phyloP scores from a whole-genome alignment of 23 red algal genomes.

The Gracilaria gracilis region DNA sequence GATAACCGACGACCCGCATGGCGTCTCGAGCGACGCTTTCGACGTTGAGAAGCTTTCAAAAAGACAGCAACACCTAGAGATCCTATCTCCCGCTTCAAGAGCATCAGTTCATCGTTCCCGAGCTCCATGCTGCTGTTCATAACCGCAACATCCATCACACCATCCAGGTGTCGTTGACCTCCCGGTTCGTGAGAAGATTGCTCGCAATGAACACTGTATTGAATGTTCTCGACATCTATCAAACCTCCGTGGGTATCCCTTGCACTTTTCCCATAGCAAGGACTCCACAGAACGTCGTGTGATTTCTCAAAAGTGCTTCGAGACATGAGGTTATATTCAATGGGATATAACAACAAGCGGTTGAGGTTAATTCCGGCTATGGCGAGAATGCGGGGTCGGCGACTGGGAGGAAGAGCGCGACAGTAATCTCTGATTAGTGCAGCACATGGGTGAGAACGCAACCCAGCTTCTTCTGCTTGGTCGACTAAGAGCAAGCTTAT shows the following conservation, averaged over 20 bases:
- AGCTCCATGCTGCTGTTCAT: not conserved
- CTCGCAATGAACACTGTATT: conserved; percentile 6
- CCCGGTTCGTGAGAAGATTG: not conserved
- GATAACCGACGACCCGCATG: not conserved
- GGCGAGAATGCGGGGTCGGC: conserved; percentile 44
- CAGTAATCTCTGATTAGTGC: conserved; percentile 55
- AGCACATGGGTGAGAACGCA: conserved; percentile 35
- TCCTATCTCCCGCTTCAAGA: conserved; percentile 48
- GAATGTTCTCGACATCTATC: conserved; percentile 51
- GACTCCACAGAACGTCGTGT: conserved; percentile 41
- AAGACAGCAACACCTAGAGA: conserved; percentile 46
- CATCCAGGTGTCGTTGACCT: not conserved
- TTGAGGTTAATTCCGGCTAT: conserved; percentile 29
- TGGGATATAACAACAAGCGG: conserved; percentile 29
- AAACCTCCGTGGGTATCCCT: conserved; percentile 7
- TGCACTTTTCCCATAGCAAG: conserved; percentile 62
- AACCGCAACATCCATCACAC: not conserved
- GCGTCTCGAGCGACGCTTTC: conserved; percentile 4
- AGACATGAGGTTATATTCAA: conserved; percentile 65
- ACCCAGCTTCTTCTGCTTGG: conserved; percentile 9
- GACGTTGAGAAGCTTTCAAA: conserved; percentile 1
- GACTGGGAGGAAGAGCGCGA: conserved; percentile 26
- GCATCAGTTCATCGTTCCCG: conserved; percentile 14
- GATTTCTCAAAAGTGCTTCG: conserved; percentile 20
- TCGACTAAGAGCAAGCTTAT: conserved; percentile 44